phyloP scores from a whole-genome alignment of 2,329 filamentous ascomycete species.

The Aspergillus pseudotamarii region DNA sequence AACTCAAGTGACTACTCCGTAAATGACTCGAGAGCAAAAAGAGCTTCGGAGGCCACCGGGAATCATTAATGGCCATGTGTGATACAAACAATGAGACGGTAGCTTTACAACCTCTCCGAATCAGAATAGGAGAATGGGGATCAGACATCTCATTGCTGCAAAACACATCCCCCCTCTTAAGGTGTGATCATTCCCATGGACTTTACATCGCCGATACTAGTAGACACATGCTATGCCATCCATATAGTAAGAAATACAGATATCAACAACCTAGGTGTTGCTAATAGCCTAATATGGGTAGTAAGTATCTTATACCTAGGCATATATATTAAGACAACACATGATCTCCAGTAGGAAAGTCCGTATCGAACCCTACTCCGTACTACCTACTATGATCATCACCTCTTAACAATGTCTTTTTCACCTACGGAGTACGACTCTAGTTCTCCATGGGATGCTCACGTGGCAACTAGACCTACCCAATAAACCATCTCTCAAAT shows the following conservation, averaged over 20 bases:
- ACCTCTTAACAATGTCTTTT: background rate
- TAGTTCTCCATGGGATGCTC: background rate
- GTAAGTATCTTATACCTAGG: background rate
- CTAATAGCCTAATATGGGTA: background rate
- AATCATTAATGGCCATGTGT: constrained; percentile 3
- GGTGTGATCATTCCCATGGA: background rate
- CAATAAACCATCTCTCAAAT: background rate
- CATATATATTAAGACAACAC: background rate
- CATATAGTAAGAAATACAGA: background rate
- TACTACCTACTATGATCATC: background rate
- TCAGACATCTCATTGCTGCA: background rate
- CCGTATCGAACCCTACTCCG: background rate
- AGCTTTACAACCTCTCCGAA: constrained; percentile 11
- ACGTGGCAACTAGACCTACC: background rate
- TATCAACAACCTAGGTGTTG: background rate
- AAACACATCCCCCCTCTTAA: background rate
- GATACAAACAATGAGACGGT: constrained; percentile 10
- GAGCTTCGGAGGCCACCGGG: background rate
- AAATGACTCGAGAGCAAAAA: constrained; percentile 2
- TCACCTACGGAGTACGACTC: background rate
- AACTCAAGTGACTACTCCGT: background rate
- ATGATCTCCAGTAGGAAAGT: background rate
- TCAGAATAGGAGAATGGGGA: constrained; percentile 8
- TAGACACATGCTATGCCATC: background rate
- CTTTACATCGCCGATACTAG: background rate